Base-by-base conservation (phyloP, 345 rosid genomes). In the Erysimum cheiranthoides region DNA sequence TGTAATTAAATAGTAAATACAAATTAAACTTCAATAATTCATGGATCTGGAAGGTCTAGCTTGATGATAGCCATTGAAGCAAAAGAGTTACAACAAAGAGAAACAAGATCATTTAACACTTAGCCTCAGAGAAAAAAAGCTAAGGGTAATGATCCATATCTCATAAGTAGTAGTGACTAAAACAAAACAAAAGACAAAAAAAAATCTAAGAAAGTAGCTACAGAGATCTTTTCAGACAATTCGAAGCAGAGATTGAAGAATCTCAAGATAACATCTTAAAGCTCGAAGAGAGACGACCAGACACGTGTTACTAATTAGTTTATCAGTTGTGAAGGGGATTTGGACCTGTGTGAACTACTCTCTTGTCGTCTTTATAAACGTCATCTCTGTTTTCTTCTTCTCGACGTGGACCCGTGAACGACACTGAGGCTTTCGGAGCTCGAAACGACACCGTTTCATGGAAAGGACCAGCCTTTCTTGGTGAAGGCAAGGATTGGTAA, bases 271-370 rank as follows among this genome's bases (percentile, higher is more conserved):
- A 36, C 17, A 27, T 45, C 31, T 25, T 12, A 17, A 49, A 27
- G 39, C n/a, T 64, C 14, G 60, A 64, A 77, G 51, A 71, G 73
- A 58, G 50, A 70, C 50, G 50, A 70, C 50, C 31, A 74, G 66
- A 70, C 30, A 75, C 35, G 64, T 78, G 65, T 58, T 53, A 31
- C 65, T 27, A 42, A 31, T 39, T 39, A 10, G 38, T 17, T 25
- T 68, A 76, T 77, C 73, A 93, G 89, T 93, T 93, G 81, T 93
- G 96, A 67, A 93, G 96, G 74, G 96, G 96, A 81, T 93, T 93
- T 18, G 98, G 98, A 77, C 98, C 98, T 36, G 98, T 89, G 78
- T 89, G 93, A 78, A 93, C 84, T 73, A 84, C 68, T 77, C 98
- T 90, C 88, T 89, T 87, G 57, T 90, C 89, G 13, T 93, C 95